A percentile compares a stretch with the other conserved stretches of the same genome.
phyloP scores from a whole-genome alignment of 2,329 filamentous ascomycete genomes.

The Diaporthe vexans region DNA sequence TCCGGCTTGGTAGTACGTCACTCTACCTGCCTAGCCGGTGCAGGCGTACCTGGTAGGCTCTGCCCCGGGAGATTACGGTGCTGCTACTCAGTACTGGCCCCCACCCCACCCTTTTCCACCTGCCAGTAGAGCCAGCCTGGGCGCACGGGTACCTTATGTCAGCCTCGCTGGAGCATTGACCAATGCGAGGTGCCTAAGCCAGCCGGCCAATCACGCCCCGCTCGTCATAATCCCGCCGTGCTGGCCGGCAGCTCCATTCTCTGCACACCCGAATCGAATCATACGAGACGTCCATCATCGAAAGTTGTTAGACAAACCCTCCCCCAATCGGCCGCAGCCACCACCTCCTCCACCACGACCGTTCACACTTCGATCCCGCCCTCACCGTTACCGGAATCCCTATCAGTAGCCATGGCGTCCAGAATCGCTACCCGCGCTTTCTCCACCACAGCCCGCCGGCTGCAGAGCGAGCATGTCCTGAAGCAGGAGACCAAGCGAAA shows the following conservation, averaged over 20 bases:
- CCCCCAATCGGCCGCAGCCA: slow-evolving; percentile 36
- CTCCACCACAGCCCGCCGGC: slow-evolving; percentile 66
- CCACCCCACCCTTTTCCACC: too few species aligned
- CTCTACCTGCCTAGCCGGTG: neutral
- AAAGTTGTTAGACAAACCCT: slow-evolving; percentile 27
- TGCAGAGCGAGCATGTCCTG: slow-evolving; percentile 63
- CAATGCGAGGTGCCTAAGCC: slow-evolving; percentile 15
- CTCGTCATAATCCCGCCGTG: slow-evolving; percentile 35
- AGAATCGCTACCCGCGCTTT: slow-evolving; percentile 69
- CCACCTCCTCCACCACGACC: slow-evolving; percentile 37
- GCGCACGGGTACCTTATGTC: slow-evolving; percentile 10
- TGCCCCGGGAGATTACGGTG: slow-evolving; percentile 13
- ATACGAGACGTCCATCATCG: slow-evolving; percentile 37
- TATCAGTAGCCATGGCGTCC: slow-evolving; percentile 65
- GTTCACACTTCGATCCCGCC: neutral
- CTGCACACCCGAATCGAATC: slow-evolving; percentile 31
- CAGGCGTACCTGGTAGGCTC: too few species aligned
- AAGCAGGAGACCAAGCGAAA: slow-evolving; percentile 71
- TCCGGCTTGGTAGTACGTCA: too few species aligned
- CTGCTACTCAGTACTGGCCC: too few species aligned
- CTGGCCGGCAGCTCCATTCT: slow-evolving; percentile 31
- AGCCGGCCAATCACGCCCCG: slow-evolving; percentile 35
- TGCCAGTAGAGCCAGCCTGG: too few species aligned
- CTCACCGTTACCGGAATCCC: slow-evolving; percentile 40
- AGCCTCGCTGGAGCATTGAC: slow-evolving; percentile 35